phyloP scores from a whole-genome alignment of 1,139 yeast genomes.

The Geotrichum phurueaensis region DNA sequence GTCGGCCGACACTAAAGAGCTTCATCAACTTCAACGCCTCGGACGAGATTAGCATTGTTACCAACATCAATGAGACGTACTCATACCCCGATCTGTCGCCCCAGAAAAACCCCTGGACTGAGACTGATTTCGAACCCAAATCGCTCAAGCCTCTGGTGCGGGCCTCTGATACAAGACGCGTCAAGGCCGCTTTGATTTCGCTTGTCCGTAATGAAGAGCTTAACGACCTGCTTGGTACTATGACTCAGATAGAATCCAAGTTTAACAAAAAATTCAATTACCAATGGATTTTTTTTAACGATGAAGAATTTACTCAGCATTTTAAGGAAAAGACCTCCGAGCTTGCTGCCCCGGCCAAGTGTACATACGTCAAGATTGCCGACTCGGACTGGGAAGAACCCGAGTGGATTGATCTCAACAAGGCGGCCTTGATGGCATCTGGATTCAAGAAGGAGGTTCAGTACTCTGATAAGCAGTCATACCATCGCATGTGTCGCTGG shows the following conservation, averaged over 20 bases:
- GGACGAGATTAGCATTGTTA: background rate
- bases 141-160: constrained; percentile 22
- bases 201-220: constrained; percentile 64
- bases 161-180: constrained; percentile 31
- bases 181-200: constrained; percentile 69
- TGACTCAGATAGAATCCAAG: constrained; percentile 51
- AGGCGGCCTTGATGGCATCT: constrained; percentile 40
- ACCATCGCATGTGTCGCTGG: constrained; percentile 76
- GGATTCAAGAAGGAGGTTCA: constrained; percentile 47
- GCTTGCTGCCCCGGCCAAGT: constrained; percentile 45
- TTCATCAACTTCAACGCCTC: background rate
- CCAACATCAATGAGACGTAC: constrained; percentile 4
- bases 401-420: constrained; percentile 41
- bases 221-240: constrained; percentile 45
- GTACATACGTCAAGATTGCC: constrained; percentile 52
- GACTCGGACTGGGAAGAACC: constrained; percentile 63
- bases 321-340: constrained; percentile 41
- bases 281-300: constrained; percentile 78
- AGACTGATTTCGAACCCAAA: constrained; percentile 30
- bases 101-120: constrained; percentile 20
- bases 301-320: constrained; percentile 52
- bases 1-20: background rate
- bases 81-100: constrained; percentile 19
- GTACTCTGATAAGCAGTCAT: constrained; percentile 57
- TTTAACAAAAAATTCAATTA: constrained; percentile 68